A percentile compares a stretch with the other conserved stretches of the same genome.
Evolutionary conservation across 257 asterid species (phyloP).

Genomic region (Phtheirospermum japonicum): DNA sequence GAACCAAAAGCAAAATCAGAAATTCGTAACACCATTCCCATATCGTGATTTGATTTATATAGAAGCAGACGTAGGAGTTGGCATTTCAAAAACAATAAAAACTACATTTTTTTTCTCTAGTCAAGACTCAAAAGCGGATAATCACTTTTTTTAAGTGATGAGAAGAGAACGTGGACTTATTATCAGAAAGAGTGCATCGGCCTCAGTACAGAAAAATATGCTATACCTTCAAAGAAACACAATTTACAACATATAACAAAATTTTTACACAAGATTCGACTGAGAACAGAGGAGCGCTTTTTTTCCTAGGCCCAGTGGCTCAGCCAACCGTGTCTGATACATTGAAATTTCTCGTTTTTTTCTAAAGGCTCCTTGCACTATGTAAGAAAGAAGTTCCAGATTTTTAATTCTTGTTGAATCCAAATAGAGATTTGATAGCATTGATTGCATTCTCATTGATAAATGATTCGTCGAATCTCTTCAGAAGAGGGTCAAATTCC

Average conservation of each 20-base stretch:
- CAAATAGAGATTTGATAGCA: slow-evolving; percentile 83
- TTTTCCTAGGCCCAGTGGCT: background rate
- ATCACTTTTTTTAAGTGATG: no score
- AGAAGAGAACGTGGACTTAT: background rate
- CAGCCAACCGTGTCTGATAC: background rate
- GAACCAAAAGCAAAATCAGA: no score
- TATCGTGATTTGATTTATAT: no score
- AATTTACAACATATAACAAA: slow-evolving; percentile 2
- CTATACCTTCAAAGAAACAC: slow-evolving; percentile 13
- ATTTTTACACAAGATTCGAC: slow-evolving; percentile 10
- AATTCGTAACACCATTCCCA: no score
- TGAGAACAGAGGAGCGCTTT: slow-evolving; percentile 4
- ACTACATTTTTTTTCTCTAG: no score
- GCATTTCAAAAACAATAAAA: no score
- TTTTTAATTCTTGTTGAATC: slow-evolving; percentile 65
- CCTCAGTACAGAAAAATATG: slow-evolving; percentile 7
- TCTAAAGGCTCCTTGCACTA: background rate
- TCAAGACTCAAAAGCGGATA: no score
- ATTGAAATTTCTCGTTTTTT: background rate
- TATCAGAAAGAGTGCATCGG: background rate
- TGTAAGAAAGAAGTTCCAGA: background rate
- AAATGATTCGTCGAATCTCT: slow-evolving; percentile 80
- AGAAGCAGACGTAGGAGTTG: no score
- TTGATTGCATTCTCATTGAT: slow-evolving; percentile 91
- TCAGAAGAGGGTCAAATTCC: slow-evolving; percentile 67